Evolutionary conservation across 2,329 filamentous ascomycete genomes (phyloP), one percentile per base, ranked within the genome.

Genomic region (Xylaria sp.): DNA sequence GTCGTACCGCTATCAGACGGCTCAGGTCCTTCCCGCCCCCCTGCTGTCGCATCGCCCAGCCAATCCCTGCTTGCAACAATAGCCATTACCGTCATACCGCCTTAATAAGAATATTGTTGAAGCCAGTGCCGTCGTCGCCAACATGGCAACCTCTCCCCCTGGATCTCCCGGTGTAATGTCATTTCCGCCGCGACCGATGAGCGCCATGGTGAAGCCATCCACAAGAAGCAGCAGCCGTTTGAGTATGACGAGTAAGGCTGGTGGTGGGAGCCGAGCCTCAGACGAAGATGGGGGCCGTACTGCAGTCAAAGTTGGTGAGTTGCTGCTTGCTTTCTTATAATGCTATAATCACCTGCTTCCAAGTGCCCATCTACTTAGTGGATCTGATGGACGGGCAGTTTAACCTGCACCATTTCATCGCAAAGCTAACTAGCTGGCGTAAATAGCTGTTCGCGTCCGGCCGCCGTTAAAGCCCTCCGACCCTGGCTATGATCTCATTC

Each of bases 231-330:
- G 86, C 74, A 97, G 93, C 82, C 92, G 94, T 74, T 85, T 97
- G 86, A 97, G 93, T 83, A 91, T 92, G 84, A 90, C 87, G 76
- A 92, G 92, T 83, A 95, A 92, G 80, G 83, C 86, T 61, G 90
- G 89, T 61, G 90, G 54, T 76, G 90, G 91, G 71, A 97, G 93
- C 82, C 89, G 93, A 77, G 91, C 92, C 28, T 97, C 94, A 0
- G 94, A 97, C 76, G 94, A 97, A 75, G 94, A 97, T 74, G 77
- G 73, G 79, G 87, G 87, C 71, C 94, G 92, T 79, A 97, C 94
- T 6, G 93, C 94, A 31, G 94, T 97, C 82, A 96, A 93, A 95
- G 94, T 97, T 79, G 94, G 94, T 97, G 88, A 76, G 94, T 92
- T 28, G 69, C 36, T 38, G 4, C 58, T 73, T 70, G 38, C 4